Conservation (phyloP, 768 basidiomycete species). For the Mycena leptocephala region DNA sequence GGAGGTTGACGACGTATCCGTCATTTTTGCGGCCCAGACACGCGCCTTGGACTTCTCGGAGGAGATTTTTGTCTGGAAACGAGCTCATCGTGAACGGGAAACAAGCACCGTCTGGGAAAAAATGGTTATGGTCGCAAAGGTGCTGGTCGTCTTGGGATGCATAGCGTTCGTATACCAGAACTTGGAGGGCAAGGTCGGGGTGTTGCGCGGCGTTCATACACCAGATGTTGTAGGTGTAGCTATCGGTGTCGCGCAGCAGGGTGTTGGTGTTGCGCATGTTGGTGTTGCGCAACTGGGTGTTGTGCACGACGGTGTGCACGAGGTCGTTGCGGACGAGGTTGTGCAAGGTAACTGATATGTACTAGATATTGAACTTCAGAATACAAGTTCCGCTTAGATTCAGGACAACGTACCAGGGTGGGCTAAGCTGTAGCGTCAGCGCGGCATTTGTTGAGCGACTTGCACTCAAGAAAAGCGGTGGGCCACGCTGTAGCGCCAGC, state of each 20-base stretch:
- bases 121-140: not conserved
- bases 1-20: constrained; percentile 1
- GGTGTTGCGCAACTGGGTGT: too few species aligned
- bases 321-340: too few species aligned
- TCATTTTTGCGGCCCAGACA: constrained; percentile 16
- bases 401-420: not conserved
- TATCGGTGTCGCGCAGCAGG: too few species aligned
- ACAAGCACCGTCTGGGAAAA: constrained; percentile 1
- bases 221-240: too few species aligned
- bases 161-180: constrained; percentile 7
- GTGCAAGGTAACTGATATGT: too few species aligned
- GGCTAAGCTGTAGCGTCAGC: not conserved
- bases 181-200: not conserved
- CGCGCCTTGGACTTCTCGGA: constrained; percentile 10
- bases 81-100: not conserved
- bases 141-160: constrained; percentile 16
- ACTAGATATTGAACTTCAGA: too few species aligned
- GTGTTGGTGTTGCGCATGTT: too few species aligned
- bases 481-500: too few species aligned
- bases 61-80: constrained; percentile 20
- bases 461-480: constrained; percentile 8
- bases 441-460: constrained; percentile 1
- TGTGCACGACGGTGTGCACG: too few species aligned
- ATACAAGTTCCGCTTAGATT: not conserved
- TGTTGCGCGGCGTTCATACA: not conserved